phyloP scores from a whole-genome alignment of 441 rosid species.

The Cnidoscolus chayamansa region DNA sequence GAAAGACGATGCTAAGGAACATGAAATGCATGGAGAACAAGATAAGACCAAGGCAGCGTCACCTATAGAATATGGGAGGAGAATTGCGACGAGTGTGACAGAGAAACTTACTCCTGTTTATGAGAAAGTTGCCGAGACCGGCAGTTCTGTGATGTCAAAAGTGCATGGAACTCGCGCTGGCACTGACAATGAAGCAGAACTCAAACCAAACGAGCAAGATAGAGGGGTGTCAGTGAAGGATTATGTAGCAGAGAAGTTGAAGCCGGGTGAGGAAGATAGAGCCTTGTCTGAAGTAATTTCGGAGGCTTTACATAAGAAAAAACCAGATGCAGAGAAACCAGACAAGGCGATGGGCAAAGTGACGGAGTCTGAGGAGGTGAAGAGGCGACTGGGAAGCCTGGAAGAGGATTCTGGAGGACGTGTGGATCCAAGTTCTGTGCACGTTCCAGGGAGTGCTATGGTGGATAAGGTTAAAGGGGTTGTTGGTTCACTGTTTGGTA shows the following conservation, averaged over 20 bases:
- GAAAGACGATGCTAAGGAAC: background rate
- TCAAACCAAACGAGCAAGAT: slow-evolving; percentile 23
- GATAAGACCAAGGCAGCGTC: slow-evolving; percentile 24
- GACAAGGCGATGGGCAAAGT: slow-evolving; percentile 31
- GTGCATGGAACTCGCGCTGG: slow-evolving; percentile 20
- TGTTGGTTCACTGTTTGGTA: slow-evolving; percentile 55
- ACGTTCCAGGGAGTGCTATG: slow-evolving; percentile 28
- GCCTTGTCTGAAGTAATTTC: slow-evolving; percentile 60
- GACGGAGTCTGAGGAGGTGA: slow-evolving; percentile 54
- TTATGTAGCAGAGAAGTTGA: slow-evolving; percentile 54
- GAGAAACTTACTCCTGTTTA: slow-evolving; percentile 46
- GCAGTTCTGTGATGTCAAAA: slow-evolving; percentile 38
- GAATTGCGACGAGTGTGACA: slow-evolving; percentile 37
- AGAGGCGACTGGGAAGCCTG: slow-evolving; percentile 28
- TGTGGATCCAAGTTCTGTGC: slow-evolving; percentile 3
- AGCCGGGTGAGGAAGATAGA: slow-evolving; percentile 69
- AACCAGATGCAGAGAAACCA: slow-evolving; percentile 19
- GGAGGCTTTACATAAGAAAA: slow-evolving; percentile 39
- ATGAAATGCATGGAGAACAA: background rate
- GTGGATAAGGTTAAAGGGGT: slow-evolving; percentile 54
- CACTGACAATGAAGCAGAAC: background rate
- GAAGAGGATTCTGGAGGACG: slow-evolving; percentile 19
- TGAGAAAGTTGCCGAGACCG: slow-evolving; percentile 45
- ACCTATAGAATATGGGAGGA: slow-evolving; percentile 40
- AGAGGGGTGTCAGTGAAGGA: slow-evolving; percentile 45